Evolutionary conservation across 495 filamentous ascomycete species (phyloP).

Genomic region (Aspergillus cavernicola): DNA sequence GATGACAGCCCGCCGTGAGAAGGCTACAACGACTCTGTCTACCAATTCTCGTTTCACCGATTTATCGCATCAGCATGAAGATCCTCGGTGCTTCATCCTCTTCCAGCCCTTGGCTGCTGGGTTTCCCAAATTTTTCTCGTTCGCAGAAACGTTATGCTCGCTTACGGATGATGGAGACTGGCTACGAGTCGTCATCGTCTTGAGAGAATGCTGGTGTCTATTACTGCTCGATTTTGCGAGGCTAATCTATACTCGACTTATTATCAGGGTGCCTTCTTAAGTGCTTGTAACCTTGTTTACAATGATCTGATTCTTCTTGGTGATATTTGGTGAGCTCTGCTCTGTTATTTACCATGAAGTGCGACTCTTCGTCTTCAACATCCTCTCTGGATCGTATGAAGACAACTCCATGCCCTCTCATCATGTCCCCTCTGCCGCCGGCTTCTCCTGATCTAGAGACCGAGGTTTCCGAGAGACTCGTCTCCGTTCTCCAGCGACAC

Average conservation of each 20-base stretch:
- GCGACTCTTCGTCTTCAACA: not conserved
- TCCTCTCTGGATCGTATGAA: not conserved
- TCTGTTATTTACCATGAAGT: not conserved
- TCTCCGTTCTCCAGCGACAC: conserved; percentile 37
- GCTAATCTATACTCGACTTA: not conserved
- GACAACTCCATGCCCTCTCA: not conserved
- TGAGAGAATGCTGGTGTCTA: not conserved
- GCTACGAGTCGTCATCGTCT: not conserved
- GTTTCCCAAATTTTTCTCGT: not conserved
- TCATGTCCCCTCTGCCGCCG: conserved; percentile 18
- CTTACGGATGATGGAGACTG: conserved; percentile 5
- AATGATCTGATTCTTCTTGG: not conserved
- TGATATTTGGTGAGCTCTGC: not conserved
- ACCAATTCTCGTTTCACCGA: not conserved
- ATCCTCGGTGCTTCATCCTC: not conserved
- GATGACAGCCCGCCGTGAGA: not conserved
- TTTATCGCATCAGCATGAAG: not conserved
- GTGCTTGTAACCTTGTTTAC: not conserved
- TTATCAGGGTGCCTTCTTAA: not conserved
- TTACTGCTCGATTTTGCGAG: not conserved
- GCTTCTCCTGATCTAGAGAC: conserved; percentile 14
- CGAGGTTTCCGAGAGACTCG: conserved; percentile 29
- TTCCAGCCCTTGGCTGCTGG: not conserved
- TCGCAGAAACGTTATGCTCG: not conserved
- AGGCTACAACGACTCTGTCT: not conserved